Percentiles rank a stretch among this genome's conserved stretches.
phyloP scores from a whole-genome alignment of 768 basidiomycete species.

The Tylopilus plumbeoviolaceoides region DNA sequence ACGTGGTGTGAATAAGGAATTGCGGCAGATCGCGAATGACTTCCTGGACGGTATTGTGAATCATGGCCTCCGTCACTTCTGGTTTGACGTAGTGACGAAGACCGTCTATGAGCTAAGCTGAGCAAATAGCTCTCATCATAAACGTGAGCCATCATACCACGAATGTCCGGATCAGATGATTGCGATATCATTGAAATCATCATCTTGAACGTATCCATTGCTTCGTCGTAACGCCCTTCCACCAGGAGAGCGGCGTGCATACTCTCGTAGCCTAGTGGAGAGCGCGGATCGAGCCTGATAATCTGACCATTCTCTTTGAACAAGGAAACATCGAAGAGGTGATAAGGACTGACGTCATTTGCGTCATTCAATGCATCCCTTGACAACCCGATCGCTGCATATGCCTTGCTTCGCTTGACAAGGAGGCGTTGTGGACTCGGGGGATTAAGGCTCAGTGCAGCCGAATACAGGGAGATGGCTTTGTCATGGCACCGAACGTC shows the following conservation, averaged over 20 bases:
- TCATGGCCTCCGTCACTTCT: background rate
- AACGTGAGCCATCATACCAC: background rate
- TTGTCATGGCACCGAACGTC: background rate
- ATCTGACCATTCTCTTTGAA: background rate
- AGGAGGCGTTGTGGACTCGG: background rate
- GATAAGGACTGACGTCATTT: background rate
- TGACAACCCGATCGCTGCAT: background rate
- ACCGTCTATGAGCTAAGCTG: background rate
- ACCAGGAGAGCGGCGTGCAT: background rate
- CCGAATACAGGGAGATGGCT: constrained; percentile 4
- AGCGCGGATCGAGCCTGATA: background rate
- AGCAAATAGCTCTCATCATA: background rate
- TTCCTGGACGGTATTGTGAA: background rate
- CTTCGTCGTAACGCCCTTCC: background rate
- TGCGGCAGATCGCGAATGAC: background rate
- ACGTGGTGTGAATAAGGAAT: background rate
- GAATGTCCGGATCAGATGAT: background rate
- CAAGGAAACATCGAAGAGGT: no score
- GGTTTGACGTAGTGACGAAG: background rate
- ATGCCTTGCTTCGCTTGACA: constrained; percentile 8
- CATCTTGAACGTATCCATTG: background rate
- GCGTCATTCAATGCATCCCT: constrained; percentile 2
- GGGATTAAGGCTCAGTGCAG: background rate
- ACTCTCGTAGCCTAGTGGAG: background rate
- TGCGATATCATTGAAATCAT: background rate